phyloP scores from a whole-genome alignment of 1,284 basidiomycete species.

The Malassezia equina region DNA sequence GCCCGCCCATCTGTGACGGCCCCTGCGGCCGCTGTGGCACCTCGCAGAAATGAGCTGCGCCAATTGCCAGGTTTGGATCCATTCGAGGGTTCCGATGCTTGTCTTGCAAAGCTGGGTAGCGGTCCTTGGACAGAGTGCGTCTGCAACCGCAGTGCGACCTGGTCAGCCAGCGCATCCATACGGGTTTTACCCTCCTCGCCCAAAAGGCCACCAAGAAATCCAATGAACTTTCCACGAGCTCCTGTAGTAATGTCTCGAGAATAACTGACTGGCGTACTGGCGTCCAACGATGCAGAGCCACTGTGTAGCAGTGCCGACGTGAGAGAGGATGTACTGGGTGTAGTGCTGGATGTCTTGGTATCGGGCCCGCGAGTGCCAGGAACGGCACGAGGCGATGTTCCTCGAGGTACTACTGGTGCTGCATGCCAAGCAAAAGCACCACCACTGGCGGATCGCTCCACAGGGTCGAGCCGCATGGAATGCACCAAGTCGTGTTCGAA shows the following conservation, averaged over 20 bases:
- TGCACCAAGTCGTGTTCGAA: conserved; percentile 40
- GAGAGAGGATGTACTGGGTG: conserved; percentile 1
- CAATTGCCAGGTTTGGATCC: conserved; percentile 3
- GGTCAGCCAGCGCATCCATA: conserved; percentile 43
- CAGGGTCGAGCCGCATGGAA: conserved; percentile 39
- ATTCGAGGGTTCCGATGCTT: conserved; percentile 24
- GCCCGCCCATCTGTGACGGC: conserved; percentile 18
- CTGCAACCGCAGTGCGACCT: conserved; percentile 37
- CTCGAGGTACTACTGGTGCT: conserved; percentile 30
- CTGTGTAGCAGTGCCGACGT: conserved; percentile 8
- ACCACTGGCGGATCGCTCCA: conserved; percentile 34
- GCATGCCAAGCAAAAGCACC: conserved; percentile 43
- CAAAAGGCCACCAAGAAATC: conserved; percentile 41
- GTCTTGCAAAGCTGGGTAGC: conserved; percentile 33
- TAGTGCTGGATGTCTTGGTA: neutral
- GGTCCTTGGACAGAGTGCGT: conserved; percentile 45
- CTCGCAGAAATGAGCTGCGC: conserved; percentile 6
- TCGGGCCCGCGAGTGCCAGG: neutral
- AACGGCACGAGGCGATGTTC: conserved; percentile 16
- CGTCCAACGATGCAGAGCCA: conserved; percentile 12
- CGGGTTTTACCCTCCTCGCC: conserved; percentile 45
- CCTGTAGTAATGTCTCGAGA: conserved; percentile 41
- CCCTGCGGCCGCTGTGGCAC: conserved; percentile 5
- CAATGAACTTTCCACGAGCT: conserved; percentile 37
- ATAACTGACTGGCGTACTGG: conserved; percentile 34